Base-by-base conservation (phyloP, 2,329 filamentous ascomycete species). In the Penicillium crustosum region DNA sequence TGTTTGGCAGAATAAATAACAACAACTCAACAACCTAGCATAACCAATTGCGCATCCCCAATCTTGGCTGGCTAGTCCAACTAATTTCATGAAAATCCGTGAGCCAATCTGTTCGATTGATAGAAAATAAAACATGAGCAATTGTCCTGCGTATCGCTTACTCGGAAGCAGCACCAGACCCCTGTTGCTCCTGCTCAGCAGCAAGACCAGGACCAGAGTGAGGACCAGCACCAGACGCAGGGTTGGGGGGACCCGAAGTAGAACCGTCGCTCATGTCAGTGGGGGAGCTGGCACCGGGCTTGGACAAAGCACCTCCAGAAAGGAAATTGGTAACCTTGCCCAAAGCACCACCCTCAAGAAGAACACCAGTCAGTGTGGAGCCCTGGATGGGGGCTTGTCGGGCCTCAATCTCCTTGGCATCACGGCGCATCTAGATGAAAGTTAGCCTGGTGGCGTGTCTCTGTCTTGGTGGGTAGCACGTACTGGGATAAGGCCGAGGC, bases 401-500 rank as follows among this genome's bases (percentile, higher is more conserved):
- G 9, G 63, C 31, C 45, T 65, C 59, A 0, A 57, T 39, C 15
- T 59, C 35, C 23, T 51, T 38, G 2, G 43, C 53, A 12, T 66
- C 64, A 51, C 65, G 65, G 6, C 62, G 62, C 49, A 63, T 61
- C 65, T 67, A 6, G 2, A 27, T 12, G n/a, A 12, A 17, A 13
- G 29, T 57, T 49, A 61, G 52, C 23, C 33, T 21, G 1, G 6
- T 17, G 15, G 27, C 17, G n/a, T 8, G 1, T 4, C 4, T 3
- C 4, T 25, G 3, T 27, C 10, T 2, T 23, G 5, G 2, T 4
- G 12, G 9, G 6, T 2, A 15, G 2, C 6, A 52, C 63, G 6
- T 62, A 67, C 65, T 0, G 64, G 64, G 6, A 65, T n/a, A 2
- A 67, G 31, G n/a, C 65, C 65, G 43, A 67, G 10, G 15, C 65